Base-by-base conservation (phyloP, 768 basidiomycete genomes). In the Rhodosporidiobolus odoratus region DNA sequence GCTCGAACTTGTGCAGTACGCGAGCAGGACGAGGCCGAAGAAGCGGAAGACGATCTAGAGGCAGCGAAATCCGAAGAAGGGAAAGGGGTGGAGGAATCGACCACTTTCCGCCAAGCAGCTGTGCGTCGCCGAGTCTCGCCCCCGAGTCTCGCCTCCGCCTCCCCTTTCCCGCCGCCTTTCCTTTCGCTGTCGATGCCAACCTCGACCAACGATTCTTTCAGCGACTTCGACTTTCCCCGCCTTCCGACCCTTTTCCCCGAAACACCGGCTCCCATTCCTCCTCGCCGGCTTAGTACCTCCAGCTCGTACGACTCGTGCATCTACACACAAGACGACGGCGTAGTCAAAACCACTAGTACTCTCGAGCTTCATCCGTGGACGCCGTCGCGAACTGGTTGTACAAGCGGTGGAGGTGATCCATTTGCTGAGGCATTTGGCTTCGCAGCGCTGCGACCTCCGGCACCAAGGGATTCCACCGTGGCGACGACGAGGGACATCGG, bases 231-330 rank as follows among this genome's bases (percentile, higher is more conserved):
- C 27, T 62, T 62, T 27, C 47, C 61, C 9, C 25, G 27, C n/a
- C 37, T 50, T 47, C 48, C 62, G 52, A 54, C 53, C 23, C 62
- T 53, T 41, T 54, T 62, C 50, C 15, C 32, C 48, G 21, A 52
- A 5, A n/a, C 48, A 1, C 27, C 37, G n/a, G 19, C n/a, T 10
- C 8, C 30, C 27, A 3, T 50, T n/a, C 61, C 48, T 7, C 9
- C 19, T 9, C 61, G 61, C 2, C 61, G 50, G 1, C 3, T 25
- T 2, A 62, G 61, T 21, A 19, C 16, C 16, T 6, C 35, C 2
- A 52, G 48, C 61, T 62, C 61, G 61, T 62, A 52, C 50, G 25
- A 34, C 19, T n/a, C n/a, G n/a, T n/a, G n/a, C n/a, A n/a, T 32
- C 45, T 23, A 3, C 41, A 16, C 41, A 4, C n/a, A 16, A 25